Percentiles rank a stretch among this genome's conserved stretches.
phyloP scores from a whole-genome alignment of 768 basidiomycete genomes.

The Lenzites betulinus region DNA sequence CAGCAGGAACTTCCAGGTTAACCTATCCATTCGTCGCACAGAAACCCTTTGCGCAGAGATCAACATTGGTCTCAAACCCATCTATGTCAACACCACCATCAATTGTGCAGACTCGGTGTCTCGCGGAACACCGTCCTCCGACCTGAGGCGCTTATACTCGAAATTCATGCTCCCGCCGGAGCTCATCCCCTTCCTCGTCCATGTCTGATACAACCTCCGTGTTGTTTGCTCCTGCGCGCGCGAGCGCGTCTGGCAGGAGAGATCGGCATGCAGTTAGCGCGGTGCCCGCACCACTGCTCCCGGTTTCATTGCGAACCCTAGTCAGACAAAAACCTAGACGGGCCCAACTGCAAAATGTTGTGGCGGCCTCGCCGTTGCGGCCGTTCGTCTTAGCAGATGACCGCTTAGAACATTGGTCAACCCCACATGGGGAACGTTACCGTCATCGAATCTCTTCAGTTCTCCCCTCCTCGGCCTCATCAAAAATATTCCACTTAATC shows the following conservation, averaged over 20 bases:
- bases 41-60: background rate
- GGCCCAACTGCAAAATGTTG: background rate
- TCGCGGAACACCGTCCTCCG: background rate
- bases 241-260: background rate
- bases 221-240: background rate
- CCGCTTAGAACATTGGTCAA: background rate
- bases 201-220: background rate
- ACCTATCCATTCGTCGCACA: background rate
- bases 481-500: background rate
- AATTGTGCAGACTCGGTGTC: background rate
- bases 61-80: background rate
- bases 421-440: background rate
- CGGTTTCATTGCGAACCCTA: no score
- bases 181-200: background rate
- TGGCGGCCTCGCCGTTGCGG: background rate
- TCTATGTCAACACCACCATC: background rate
- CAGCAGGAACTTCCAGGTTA: background rate
- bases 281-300: no score
- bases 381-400: background rate
- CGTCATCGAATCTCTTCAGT: background rate
- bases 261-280: no score
- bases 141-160: background rate
- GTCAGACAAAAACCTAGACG: no score
- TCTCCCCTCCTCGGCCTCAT: no score
- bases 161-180: background rate